Conservation (phyloP, 140 eudicot genomes). For the Anethum foeniculum region DNA sequence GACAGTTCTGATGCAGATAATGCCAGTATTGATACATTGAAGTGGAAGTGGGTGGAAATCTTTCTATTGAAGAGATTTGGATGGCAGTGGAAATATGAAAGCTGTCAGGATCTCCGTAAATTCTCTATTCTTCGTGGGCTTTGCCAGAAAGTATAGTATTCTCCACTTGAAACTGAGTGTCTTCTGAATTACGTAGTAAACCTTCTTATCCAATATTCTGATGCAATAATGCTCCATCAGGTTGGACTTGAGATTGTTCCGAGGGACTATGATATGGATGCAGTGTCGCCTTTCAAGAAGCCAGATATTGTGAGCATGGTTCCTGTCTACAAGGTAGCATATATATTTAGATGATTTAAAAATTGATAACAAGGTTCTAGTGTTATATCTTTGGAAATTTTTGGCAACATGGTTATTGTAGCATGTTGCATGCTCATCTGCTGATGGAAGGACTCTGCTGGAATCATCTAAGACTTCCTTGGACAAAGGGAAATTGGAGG, state of each 20-base stretch:
- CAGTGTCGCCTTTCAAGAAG: conserved; percentile 56
- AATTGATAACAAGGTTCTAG: not conserved
- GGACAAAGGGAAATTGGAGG: conserved; percentile 95
- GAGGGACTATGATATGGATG: conserved; percentile 92
- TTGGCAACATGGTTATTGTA: conserved; percentile 25
- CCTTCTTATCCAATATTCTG: conserved; percentile 9
- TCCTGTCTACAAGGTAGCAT: conserved; percentile 85
- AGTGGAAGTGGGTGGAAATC: conserved; percentile 57
- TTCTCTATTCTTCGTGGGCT: conserved; percentile 84
- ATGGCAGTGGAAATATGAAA: conserved; percentile 68
- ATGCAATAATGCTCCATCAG: conserved; percentile 36
- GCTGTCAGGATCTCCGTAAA: conserved; percentile 59
- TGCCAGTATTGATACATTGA: not conserved
- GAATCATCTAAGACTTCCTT: conserved; percentile 94
- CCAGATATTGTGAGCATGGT: conserved; percentile 87
- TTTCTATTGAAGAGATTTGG: conserved; percentile 65
- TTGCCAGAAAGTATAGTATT: conserved; percentile 73
- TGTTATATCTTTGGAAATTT: conserved; percentile 6
- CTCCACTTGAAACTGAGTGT: not conserved
- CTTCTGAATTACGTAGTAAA: not conserved
- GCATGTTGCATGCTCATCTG: conserved; percentile 92
- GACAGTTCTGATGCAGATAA: conserved; percentile 22
- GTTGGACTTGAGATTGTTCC: conserved; percentile 92
- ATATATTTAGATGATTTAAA: conserved; percentile 9
- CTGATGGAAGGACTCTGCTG: conserved; percentile 84